These are phyloP conservation scores for Raffaelea arxii DNA, from an alignment of 2,329 filamentous ascomycete genomes.

Conservation along the genomic window DNA sequence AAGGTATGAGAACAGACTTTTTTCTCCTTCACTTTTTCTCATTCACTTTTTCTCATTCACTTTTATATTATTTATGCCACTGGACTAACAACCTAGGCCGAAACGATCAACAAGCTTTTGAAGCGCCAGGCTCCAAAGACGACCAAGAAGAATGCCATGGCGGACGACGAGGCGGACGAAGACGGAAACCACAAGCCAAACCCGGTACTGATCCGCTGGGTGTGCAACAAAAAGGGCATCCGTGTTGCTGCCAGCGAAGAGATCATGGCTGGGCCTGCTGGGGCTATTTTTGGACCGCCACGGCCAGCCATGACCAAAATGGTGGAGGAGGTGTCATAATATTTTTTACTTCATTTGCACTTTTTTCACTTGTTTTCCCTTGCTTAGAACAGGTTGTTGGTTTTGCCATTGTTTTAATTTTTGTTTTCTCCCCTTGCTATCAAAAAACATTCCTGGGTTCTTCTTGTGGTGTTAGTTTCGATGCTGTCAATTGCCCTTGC, in stretches of 20 bases:
- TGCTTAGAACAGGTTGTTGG: too few species aligned
- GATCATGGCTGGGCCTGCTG: constrained; percentile 54
- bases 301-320: constrained; percentile 32
- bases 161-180: constrained; percentile 37
- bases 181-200: constrained; percentile 26
- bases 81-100: constrained; percentile 52
- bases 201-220: constrained; percentile 59
- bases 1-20: constrained; percentile 3
- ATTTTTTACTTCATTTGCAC: too few species aligned
- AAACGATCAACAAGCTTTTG: constrained; percentile 83
- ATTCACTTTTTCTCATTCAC: background rate
- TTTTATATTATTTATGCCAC: too few species aligned
- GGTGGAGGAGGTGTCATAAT: constrained; percentile 41
- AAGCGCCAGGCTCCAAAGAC: constrained; percentile 78
- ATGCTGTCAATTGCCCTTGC: too few species aligned
- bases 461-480: too few species aligned
- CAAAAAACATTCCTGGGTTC: too few species aligned
- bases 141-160: constrained; percentile 38
- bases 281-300: constrained; percentile 41
- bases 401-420: too few species aligned
- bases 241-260: constrained; percentile 57
- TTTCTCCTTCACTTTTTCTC: background rate
- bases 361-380: too few species aligned
- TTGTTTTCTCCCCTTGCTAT: too few species aligned
- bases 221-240: constrained; percentile 56